These are phyloP conservation scores for Phytophthora idaei DNA, from an alignment of 352 stramenopile species.

Conservation along the genomic window DNA sequence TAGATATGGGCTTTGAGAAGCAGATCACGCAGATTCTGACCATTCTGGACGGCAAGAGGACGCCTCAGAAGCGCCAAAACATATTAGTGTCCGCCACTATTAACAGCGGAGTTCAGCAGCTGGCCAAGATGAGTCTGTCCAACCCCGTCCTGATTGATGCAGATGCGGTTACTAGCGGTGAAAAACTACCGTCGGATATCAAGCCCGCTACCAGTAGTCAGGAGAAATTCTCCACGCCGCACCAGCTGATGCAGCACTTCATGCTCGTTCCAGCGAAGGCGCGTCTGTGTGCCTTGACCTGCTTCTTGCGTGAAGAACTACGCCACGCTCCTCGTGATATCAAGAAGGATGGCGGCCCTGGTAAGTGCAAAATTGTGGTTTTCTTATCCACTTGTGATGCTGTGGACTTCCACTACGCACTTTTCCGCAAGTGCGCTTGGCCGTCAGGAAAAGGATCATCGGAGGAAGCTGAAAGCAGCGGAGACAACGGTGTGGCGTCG, in stretches of 20 bases:
- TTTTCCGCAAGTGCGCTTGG: slow-evolving; percentile 90
- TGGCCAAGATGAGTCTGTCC: slow-evolving; percentile 84
- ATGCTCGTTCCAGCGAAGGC: slow-evolving; percentile 96
- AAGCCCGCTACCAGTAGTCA: slow-evolving; percentile 29
- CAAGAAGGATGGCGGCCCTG: slow-evolving; percentile 23
- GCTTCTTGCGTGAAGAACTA: slow-evolving; percentile 90
- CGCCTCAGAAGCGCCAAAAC: slow-evolving; percentile 77
- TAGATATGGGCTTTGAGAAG: slow-evolving; percentile 99
- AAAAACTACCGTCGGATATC: slow-evolving; percentile 11
- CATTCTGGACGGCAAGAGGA: slow-evolving; percentile 93
- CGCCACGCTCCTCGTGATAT: slow-evolving; percentile 37
- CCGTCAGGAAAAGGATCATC: slow-evolving; percentile 64
- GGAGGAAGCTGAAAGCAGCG: slow-evolving; percentile 89
- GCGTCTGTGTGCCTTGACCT: slow-evolving; percentile 91
- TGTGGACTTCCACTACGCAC: slow-evolving; percentile 95
- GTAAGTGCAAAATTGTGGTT: slow-evolving; percentile 91
- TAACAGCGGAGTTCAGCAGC: slow-evolving; percentile 83
- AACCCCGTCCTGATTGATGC: slow-evolving; percentile 81
- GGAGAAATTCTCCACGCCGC: slow-evolving; percentile 88
- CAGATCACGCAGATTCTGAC: slow-evolving; percentile 98
- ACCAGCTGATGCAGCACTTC: slow-evolving; percentile 96
- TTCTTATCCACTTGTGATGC: slow-evolving; percentile 98
- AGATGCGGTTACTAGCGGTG: slow-evolving; percentile 46
- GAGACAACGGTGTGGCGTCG: slow-evolving; percentile 39
- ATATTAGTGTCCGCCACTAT: slow-evolving; percentile 90